Evolutionary conservation across 257 asterid genomes (phyloP).

Genomic region (Solanum ahanhuiri): DNA sequence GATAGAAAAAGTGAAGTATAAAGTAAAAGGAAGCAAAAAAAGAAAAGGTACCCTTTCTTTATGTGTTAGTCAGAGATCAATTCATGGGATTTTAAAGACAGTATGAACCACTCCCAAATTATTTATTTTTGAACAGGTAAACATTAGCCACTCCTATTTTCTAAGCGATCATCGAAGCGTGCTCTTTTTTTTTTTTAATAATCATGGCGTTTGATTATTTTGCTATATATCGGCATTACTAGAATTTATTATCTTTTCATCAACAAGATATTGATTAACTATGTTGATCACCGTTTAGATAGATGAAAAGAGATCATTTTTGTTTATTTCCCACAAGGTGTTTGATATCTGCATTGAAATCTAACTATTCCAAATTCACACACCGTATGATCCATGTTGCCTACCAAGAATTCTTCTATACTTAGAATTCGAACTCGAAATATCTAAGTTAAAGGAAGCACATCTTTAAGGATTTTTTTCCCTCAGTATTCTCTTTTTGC

Average conservation of each 20-base stretch:
- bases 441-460: too few species aligned
- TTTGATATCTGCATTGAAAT: too few species aligned
- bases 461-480: background rate
- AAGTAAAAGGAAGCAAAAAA: background rate
- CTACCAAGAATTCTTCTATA: background rate
- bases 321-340: too few species aligned
- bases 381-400: background rate
- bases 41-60: background rate
- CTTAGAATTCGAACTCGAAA: background rate
- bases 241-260: background rate
- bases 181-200: background rate
- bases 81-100: background rate
- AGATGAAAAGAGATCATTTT: too few species aligned
- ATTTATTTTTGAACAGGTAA: background rate
- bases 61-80: background rate
- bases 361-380: background rate
- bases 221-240: background rate
- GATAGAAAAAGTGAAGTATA: background rate
- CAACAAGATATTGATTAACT: background rate
- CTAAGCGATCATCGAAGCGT: background rate
- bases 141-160: background rate
- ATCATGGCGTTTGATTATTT: background rate
- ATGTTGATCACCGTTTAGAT: background rate
- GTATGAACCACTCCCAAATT: background rate
- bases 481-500: background rate